A percentile compares a stretch with the other conserved stretches of the same genome.
Conservation (phyloP, 2,329 filamentous ascomycete species). For the Colletotrichum gigasporum region DNA sequence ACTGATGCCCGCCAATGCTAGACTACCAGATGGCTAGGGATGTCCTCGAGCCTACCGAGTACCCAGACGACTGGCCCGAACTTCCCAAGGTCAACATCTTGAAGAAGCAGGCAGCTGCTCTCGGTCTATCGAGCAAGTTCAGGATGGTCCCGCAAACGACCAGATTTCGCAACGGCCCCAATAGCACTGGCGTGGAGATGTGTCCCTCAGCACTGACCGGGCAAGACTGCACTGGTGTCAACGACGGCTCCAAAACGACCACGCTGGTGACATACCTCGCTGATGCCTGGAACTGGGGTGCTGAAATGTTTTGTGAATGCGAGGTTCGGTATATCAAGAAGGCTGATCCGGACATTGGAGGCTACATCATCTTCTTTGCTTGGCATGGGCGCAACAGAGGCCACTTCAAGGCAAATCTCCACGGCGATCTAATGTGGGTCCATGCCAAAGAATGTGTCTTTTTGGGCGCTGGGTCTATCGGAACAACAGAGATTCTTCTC, state of each 20-base stretch:
- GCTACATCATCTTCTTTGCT: slow-evolving; percentile 72
- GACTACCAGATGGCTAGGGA: slow-evolving; percentile 65
- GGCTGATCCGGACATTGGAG: slow-evolving; percentile 53
- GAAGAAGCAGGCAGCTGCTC: slow-evolving; percentile 61
- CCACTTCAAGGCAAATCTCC: slow-evolving; percentile 62
- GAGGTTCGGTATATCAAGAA: slow-evolving; percentile 72
- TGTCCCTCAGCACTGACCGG: slow-evolving; percentile 66
- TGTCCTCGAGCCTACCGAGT: slow-evolving; percentile 67
- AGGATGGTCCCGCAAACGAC: slow-evolving; percentile 69
- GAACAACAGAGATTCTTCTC: slow-evolving; percentile 73
- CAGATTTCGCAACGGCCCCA: slow-evolving; percentile 67
- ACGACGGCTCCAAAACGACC: slow-evolving; percentile 74
- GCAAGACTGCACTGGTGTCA: slow-evolving; percentile 71
- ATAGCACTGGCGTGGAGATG: slow-evolving; percentile 73
- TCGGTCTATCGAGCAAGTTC: slow-evolving; percentile 63
- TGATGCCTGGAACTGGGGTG: slow-evolving; percentile 78
- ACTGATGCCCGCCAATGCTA: slow-evolving; percentile 36
- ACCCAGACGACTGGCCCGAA: slow-evolving; percentile 65
- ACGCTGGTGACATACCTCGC: slow-evolving; percentile 73
- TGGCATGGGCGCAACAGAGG: slow-evolving; percentile 70
- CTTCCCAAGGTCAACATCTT: slow-evolving; percentile 68
- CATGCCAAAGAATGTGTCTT: slow-evolving; percentile 72
- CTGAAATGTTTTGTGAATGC: slow-evolving; percentile 76
- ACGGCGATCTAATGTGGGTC: slow-evolving; percentile 73
- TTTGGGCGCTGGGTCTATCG: slow-evolving; percentile 71